phyloP scores from a whole-genome alignment of 2,329 filamentous ascomycete genomes.

The Xylariaceae sp. region DNA sequence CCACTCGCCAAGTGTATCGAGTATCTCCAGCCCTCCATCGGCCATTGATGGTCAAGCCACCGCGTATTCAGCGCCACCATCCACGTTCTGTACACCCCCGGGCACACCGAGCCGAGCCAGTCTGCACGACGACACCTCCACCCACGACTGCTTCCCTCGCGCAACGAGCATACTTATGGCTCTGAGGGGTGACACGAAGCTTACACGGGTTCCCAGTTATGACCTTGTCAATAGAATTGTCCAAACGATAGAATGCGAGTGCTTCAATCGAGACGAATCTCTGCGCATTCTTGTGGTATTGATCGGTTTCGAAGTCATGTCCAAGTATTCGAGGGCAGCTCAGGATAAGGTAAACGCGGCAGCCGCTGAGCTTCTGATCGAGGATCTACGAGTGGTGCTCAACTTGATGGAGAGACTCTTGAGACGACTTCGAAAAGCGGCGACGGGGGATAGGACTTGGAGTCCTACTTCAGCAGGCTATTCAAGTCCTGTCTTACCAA shows the following conservation, averaged over 20 bases:
- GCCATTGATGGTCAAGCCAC: slow-evolving; percentile 12
- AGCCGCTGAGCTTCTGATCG: slow-evolving; percentile 13
- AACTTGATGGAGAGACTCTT: slow-evolving; percentile 16
- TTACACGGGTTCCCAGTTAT: slow-evolving; percentile 4
- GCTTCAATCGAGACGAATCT: slow-evolving; percentile 13
- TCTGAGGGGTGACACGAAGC: slow-evolving; percentile 8
- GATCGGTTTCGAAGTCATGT: slow-evolving; percentile 18
- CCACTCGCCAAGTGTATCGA: slow-evolving; percentile 17
- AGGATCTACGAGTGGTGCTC: slow-evolving; percentile 15
- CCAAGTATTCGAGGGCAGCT: slow-evolving; percentile 8
- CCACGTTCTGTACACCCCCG: slow-evolving; percentile 15
- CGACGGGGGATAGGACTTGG: background rate
- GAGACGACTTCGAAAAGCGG: slow-evolving; percentile 13
- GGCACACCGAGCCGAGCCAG: slow-evolving; percentile 13
- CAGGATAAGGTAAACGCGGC: slow-evolving; percentile 9
- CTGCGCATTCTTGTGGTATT: slow-evolving; percentile 16
- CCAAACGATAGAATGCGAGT: slow-evolving; percentile 15
- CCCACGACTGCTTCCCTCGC: slow-evolving; percentile 16
- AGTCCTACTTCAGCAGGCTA: too few species aligned
- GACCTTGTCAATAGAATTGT: slow-evolving; percentile 3
- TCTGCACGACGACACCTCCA: slow-evolving; percentile 6
- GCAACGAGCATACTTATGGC: slow-evolving; percentile 12
- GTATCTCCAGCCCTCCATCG: slow-evolving; percentile 15
- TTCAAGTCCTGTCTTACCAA: too few species aligned
- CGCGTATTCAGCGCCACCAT: slow-evolving; percentile 8